phyloP scores from a whole-genome alignment of 75 land plant genomes.

The Selaginella tamariscina region DNA sequence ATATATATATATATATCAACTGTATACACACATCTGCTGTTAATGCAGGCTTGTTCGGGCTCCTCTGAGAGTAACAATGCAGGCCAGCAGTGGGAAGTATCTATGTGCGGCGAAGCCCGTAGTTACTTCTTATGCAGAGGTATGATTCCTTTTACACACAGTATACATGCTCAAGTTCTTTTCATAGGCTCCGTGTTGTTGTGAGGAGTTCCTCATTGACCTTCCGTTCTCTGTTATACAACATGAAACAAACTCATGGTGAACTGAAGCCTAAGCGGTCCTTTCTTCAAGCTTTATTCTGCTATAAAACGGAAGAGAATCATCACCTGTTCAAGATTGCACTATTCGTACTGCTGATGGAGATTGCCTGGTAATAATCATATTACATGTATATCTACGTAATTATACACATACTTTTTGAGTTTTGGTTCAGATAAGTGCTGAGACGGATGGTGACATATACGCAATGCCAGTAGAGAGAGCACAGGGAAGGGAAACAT shows the following conservation, averaged over 20 bases:
- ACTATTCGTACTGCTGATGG: slow-evolving; percentile 9
- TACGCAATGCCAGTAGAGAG: background rate
- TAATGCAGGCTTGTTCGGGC: background rate
- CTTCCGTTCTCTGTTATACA: background rate
- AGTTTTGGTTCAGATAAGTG: background rate
- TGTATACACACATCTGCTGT: too few relatives aligned
- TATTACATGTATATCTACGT: background rate
- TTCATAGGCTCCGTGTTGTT: slow-evolving; percentile 7
- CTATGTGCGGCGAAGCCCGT: slow-evolving; percentile 7
- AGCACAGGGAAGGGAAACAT: background rate
- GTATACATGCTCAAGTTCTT: background rate
- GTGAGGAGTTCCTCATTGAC: slow-evolving; percentile 11
- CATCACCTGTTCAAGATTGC: background rate
- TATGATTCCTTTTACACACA: background rate
- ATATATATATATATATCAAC: too few relatives aligned
- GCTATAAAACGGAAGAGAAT: background rate
- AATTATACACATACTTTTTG: background rate
- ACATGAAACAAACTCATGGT: background rate
- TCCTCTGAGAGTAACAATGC: slow-evolving; percentile 10
- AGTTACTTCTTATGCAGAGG: slow-evolving; percentile 3
- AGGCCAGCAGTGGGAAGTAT: slow-evolving; percentile 5
- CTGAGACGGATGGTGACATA: slow-evolving; percentile 1
- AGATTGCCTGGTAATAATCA: background rate
- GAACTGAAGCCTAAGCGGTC: background rate
- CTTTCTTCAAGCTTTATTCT: background rate